Conservation (phyloP, 345 rosid species). For the Euphorbia pulcherrima region DNA sequence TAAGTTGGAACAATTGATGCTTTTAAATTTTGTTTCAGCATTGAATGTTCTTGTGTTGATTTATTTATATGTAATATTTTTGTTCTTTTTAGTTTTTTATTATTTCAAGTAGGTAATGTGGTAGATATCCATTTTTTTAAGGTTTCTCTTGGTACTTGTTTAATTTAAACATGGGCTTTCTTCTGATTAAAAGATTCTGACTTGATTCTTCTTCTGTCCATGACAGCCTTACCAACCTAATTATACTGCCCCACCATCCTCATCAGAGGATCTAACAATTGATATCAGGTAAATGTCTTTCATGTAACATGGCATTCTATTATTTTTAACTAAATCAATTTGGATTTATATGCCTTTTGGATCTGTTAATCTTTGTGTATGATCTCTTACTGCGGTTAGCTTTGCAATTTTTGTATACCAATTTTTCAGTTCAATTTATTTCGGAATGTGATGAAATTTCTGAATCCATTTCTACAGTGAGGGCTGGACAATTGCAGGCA, state of each 20-base stretch:
- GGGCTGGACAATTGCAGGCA: conserved; percentile 29
- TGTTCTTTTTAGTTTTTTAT: neutral
- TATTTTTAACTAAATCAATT: neutral
- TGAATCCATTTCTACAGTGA: conserved; percentile 15
- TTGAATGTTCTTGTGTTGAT: neutral
- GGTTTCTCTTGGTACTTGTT: neutral
- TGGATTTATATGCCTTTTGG: neutral
- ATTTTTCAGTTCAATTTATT: neutral
- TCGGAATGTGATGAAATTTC: neutral
- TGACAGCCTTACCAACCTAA: conserved; percentile 30
- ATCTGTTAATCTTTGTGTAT: neutral
- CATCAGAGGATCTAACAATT: conserved; percentile 17
- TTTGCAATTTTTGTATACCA: neutral
- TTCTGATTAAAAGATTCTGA: neutral
- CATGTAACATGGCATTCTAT: neutral
- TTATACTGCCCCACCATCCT: conserved; percentile 31
- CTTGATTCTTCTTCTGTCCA: conserved; percentile 6
- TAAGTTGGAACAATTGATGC: neutral
- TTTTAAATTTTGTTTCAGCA: neutral
- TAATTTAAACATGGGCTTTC: neutral
- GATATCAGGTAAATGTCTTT: conserved; percentile 12
- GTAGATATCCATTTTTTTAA: neutral
- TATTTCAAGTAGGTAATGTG: neutral
- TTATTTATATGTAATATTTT: too few relatives aligned
- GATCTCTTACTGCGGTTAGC: neutral